Conservation (phyloP, 805 yeast species). For the Candida sanyiensis region DNA sequence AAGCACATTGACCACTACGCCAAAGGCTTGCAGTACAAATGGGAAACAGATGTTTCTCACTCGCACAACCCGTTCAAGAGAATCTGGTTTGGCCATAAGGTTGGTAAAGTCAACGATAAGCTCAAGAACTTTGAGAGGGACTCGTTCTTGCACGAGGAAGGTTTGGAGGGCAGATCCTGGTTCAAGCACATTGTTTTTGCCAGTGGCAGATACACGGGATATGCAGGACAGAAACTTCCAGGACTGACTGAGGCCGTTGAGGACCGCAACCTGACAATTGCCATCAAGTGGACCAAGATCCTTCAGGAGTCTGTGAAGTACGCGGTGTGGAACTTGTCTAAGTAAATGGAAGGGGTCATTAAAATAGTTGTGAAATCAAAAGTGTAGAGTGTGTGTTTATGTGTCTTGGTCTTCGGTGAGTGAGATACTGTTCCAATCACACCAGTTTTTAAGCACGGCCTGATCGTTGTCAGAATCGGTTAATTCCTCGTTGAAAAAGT, state of each 20-base stretch:
- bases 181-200: conserved; percentile 49
- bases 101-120: conserved; percentile 29
- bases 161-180: conserved; percentile 45
- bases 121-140: conserved; percentile 39
- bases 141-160: conserved; percentile 37
- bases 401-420: conserved; percentile 14
- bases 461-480: conserved; percentile 9
- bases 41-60: conserved; percentile 26
- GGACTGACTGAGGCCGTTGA: conserved; percentile 49
- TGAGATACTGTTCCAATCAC: conserved; percentile 24
- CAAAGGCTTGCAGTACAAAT: conserved; percentile 19
- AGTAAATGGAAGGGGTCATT: too few relatives aligned
- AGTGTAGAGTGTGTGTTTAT: background rate
- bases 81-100: conserved; percentile 23
- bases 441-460: conserved; percentile 16
- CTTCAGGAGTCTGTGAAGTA: conserved; percentile 14
- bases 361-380: background rate
- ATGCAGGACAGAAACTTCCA: conserved; percentile 48
- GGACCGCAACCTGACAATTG: conserved; percentile 34
- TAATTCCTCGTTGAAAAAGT: conserved; percentile 6
- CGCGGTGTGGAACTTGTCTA: conserved; percentile 4
- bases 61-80: conserved; percentile 30
- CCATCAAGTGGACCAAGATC: conserved; percentile 25
- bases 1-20: conserved; percentile 24
- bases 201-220: conserved; percentile 52